phyloP scores from a whole-genome alignment of 148 eudicot genomes.

The Rhododendron vialii region DNA sequence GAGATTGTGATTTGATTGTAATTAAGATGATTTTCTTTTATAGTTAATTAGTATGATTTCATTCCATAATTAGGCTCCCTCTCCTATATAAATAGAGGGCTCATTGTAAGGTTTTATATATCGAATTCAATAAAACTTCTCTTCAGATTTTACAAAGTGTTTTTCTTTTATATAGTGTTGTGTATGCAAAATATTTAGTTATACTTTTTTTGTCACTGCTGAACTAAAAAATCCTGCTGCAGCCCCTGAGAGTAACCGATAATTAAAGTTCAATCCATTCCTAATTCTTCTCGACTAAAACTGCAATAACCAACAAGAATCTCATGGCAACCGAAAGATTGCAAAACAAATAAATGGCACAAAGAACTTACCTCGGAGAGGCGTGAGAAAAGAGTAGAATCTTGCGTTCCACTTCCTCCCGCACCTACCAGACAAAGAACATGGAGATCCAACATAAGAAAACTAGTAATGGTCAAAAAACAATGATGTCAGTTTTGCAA shows the following conservation, averaged over 20 bases:
- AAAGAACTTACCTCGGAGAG: conserved; percentile 44
- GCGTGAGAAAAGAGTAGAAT: conserved; percentile 22
- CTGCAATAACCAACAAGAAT: not conserved
- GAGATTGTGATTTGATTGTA: no score
- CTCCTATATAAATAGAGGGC: no score
- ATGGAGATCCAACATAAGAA: not conserved
- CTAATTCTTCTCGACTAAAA: not conserved
- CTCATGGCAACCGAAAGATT: not conserved
- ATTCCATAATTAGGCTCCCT: no score
- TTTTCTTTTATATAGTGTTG: no score
- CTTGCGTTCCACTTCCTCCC: conserved; percentile 50
- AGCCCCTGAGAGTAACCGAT: not conserved
- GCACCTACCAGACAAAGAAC: conserved; percentile 41
- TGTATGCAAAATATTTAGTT: no score
- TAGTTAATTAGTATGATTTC: no score
- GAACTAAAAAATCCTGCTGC: no score
- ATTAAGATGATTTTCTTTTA: no score
- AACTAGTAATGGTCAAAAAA: not conserved
- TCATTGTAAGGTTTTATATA: no score
- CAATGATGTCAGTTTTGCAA: not conserved
- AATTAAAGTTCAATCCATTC: not conserved
- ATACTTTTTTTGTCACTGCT: no score
- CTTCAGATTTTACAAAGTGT: no score
- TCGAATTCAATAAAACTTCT: no score
- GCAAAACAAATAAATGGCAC: not conserved